Percentiles rank a stretch among this genome's conserved stretches.
phyloP scores from a whole-genome alignment of 2,329 filamentous ascomycete genomes.

The Alternaria metachromatica region DNA sequence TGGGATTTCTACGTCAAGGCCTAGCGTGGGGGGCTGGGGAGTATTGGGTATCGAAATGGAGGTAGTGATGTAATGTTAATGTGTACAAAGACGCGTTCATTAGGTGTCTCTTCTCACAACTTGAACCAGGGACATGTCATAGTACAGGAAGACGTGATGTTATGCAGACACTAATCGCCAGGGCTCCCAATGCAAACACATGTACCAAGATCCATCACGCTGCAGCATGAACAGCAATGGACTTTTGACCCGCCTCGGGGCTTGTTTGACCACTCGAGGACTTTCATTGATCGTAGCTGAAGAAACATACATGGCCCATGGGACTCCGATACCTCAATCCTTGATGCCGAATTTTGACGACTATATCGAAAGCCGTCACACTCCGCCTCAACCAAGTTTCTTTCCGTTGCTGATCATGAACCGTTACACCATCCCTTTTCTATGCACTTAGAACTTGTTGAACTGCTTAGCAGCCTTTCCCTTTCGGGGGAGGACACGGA shows the following conservation, averaged over 20 bases:
- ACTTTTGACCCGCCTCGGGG: constrained; percentile 49
- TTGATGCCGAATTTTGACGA: constrained; percentile 47
- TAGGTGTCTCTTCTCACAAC: background rate
- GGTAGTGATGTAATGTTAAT: background rate
- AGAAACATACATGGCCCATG: constrained; percentile 50
- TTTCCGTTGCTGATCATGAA: constrained; percentile 36
- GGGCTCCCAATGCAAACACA: background rate
- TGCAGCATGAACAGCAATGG: constrained; percentile 14
- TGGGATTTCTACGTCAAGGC: constrained; percentile 69
- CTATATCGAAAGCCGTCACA: constrained; percentile 44
- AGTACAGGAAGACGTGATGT: background rate
- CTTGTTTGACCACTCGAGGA: constrained; percentile 45
- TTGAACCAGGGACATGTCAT: background rate
- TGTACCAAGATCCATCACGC: constrained; percentile 4
- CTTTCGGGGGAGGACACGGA: constrained; percentile 96
- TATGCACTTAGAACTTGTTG: constrained; percentile 86
- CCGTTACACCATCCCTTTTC: constrained; percentile 35
- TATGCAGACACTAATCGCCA: background rate
- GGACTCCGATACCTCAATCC: constrained; percentile 51
- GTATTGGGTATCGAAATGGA: background rate
- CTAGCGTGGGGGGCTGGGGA: background rate
- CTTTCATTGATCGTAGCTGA: constrained; percentile 51
- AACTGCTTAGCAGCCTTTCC: constrained; percentile 98
- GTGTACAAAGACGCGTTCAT: background rate
- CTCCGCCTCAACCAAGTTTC: constrained; percentile 33